Base-by-base conservation (phyloP, 163 green algal genomes). In the Scenedesmus sp. region DNA sequence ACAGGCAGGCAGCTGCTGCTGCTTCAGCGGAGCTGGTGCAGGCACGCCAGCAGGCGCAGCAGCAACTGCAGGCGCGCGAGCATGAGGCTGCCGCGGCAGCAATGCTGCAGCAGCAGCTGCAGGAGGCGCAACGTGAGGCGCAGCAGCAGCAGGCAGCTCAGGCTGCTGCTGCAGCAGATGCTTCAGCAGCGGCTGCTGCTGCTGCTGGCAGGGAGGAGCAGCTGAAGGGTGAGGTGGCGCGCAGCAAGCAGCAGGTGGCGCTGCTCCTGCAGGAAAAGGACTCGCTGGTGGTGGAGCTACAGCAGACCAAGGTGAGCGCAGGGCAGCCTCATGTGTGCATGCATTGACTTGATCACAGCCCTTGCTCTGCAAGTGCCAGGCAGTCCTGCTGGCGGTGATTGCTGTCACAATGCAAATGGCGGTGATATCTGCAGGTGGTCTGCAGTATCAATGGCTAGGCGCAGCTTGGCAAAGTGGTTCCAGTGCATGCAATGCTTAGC, bases 231-330 rank as follows among this genome's bases (percentile, higher is more conserved):
- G 88, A 92, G 88, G 16, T 92, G 34, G 13, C 20, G 4, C 57
- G 18, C 7, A 86, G 73, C 26, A 82, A 52, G 79, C 57, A 82
- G 79, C 88, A 88, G 79, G 77, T 88, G n/a, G 59, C 46, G 13
- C 8, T 67, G 34, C 76, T 88, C 59, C 46, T 84, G 66, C 34
- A 70, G 60, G 88, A 92, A 81, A 92, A 92, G 81, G 62, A 91
- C 20, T 56, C 55, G 13, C 87, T 91, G 2, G 76, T 86, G 56
- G 70, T 81, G n/a, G 87, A 91, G 76, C 87, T 91, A 76, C 74
- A 86, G 87, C 87, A 91, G 76, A 87, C 87, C 56, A 91, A 91
- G 87, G 87, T 91, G 57, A 23, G 84, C 59, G 74, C 23, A 23
- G 26, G 74, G 26, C 26, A 26, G 26, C 26, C 26, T 26, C 26